These are phyloP conservation scores for Strobilomyces confusus DNA, from an alignment of 768 basidiomycete species.

Conservation along the genomic window DNA sequence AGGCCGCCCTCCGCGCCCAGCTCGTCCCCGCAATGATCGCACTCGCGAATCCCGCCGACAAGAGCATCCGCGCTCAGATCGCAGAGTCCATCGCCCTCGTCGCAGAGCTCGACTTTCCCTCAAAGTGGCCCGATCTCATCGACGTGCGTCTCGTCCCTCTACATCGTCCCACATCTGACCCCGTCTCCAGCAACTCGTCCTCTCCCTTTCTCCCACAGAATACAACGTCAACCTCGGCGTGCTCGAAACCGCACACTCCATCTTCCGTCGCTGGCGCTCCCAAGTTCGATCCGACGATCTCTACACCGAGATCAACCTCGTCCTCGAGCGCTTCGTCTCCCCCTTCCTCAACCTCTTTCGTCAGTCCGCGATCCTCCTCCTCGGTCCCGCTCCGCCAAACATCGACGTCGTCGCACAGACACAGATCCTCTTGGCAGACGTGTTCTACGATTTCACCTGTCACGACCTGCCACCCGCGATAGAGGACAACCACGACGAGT, in stretches of 20 bases:
- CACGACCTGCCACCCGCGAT: slow-evolving; percentile 94
- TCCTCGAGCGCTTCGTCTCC: slow-evolving; percentile 74
- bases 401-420: slow-evolving; percentile 60
- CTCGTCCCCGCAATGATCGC: slow-evolving; percentile 91
- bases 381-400: slow-evolving; percentile 38
- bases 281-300: slow-evolving; percentile 84
- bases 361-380: slow-evolving; percentile 52
- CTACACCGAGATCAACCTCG: slow-evolving; percentile 88
- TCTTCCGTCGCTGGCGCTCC: slow-evolving; percentile 91
- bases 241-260: slow-evolving; percentile 91
- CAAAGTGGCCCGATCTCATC: slow-evolving; percentile 82
- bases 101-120: slow-evolving; percentile 89
- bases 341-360: slow-evolving; percentile 85
- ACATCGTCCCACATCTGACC: slow-evolving; percentile 13
- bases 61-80: slow-evolving; percentile 74
- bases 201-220: slow-evolving; percentile 73
- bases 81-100: slow-evolving; percentile 92
- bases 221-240: slow-evolving; percentile 88
- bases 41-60: slow-evolving; percentile 71
- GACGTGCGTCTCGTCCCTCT: slow-evolving; percentile 56
- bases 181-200: slow-evolving; percentile 73
- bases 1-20: slow-evolving; percentile 63
- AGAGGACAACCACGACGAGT: slow-evolving; percentile 81
- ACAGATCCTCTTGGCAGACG: slow-evolving; percentile 74
- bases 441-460: slow-evolving; percentile 92